A percentile compares a stretch with the other conserved stretches of the same genome.
Evolutionary conservation across 2,329 filamentous ascomycete species (phyloP).

Genomic region (Pezicula carpinea): DNA sequence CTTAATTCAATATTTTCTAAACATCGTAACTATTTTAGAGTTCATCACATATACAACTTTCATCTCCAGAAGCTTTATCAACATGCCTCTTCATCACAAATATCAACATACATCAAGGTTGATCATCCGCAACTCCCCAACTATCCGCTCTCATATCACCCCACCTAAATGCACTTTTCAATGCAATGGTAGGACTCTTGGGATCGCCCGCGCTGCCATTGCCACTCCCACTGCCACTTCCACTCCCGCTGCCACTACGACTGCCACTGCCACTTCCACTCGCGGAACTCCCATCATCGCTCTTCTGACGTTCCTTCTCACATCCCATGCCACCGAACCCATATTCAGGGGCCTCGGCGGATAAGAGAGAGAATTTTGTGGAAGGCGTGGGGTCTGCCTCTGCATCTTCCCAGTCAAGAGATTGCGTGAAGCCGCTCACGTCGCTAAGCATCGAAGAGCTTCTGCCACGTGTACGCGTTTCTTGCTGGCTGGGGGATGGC

Average conservation of each 20-base stretch:
- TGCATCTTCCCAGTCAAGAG: conserved; percentile 41
- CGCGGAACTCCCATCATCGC: conserved; percentile 3
- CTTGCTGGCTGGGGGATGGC: conserved; percentile 10
- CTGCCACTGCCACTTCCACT: conserved; percentile 13
- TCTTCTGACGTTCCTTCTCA: conserved; percentile 11
- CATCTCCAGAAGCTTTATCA: too few species aligned
- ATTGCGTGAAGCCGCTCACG: conserved; percentile 62
- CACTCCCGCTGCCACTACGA: conserved; percentile 29
- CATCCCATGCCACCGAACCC: background rate
- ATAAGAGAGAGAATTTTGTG: background rate
- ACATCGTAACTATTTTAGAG: too few species aligned
- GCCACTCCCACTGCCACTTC: conserved; percentile 32
- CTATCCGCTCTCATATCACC: too few species aligned
- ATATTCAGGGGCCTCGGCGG: background rate
- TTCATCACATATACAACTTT: too few species aligned
- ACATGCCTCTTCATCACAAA: too few species aligned
- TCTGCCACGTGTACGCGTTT: conserved; percentile 40
- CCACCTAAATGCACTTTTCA: too few species aligned
- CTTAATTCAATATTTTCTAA: too few species aligned
- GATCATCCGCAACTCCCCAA: too few species aligned
- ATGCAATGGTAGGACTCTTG: conserved; percentile 38
- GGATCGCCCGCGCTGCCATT: conserved; percentile 45
- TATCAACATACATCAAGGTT: too few species aligned
- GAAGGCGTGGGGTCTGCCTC: conserved; percentile 16
- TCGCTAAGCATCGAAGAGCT: conserved; percentile 65